phyloP scores from a whole-genome alignment of 345 rosid genomes.

The Triadica sebifera region DNA sequence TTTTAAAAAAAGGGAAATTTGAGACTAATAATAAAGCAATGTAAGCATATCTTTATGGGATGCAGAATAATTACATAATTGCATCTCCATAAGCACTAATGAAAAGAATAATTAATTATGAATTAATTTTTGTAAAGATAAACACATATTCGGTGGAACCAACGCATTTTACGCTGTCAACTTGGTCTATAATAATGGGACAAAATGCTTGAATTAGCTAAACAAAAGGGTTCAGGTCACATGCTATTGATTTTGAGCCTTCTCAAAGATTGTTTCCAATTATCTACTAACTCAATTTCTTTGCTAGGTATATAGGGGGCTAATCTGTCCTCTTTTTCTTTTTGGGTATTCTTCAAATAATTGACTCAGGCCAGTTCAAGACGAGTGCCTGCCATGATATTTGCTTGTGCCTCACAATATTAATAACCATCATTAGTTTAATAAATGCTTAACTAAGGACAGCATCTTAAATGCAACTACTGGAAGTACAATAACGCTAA shows the following conservation, averaged over 20 bases:
- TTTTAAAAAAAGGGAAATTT: too few species aligned
- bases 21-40: too few species aligned
- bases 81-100: too few species aligned
- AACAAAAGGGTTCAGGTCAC: slow-evolving; percentile 8
- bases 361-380: slow-evolving; percentile 18
- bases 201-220: slow-evolving; percentile 6
- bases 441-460: background rate
- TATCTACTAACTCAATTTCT: background rate
- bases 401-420: slow-evolving; percentile 34
- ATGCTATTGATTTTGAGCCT: background rate
- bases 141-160: slow-evolving; percentile 31
- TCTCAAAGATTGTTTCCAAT: background rate
- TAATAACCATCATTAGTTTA: slow-evolving; percentile 10
- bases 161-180: slow-evolving; percentile 33
- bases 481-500: too few species aligned
- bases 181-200: slow-evolving; percentile 10
- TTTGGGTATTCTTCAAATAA: slow-evolving; percentile 6
- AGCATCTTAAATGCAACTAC: too few species aligned
- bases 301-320: slow-evolving; percentile 26
- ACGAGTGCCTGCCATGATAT: slow-evolving; percentile 29
- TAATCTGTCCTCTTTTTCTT: background rate
- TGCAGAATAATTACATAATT: too few species aligned
- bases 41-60: too few species aligned
- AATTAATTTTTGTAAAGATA: background rate
- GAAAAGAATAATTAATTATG: background rate